Evolutionary conservation across 2,329 filamentous ascomycete species (phyloP), one percentile per base, ranked within the genome.

Genomic region (Pseudogymnoascus verrucosus): DNA sequence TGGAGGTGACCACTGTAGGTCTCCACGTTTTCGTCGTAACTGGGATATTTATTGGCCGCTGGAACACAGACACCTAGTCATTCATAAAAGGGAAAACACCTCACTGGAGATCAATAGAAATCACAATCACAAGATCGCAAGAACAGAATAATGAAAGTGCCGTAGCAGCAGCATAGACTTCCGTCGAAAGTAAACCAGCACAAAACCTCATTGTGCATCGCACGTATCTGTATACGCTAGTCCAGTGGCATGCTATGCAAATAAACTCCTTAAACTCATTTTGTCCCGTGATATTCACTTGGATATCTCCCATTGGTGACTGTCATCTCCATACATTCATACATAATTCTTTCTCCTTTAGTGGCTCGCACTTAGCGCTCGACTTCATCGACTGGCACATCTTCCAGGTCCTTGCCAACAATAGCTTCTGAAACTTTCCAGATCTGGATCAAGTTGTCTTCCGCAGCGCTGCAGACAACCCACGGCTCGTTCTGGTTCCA

Each of bases 401-500:
- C 89, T 40, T 86, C 85, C 67, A 90, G 80, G 72, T 93, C 89
- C 70, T 87, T 89, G 67, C 87, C 88, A 37, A 93, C 89, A 73
- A 95, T 93, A 1, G 89, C 85, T 71, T 91, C 88, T 3, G 90
- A 87, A 21, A 92, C 89, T 77, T 91, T 93, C 90, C 90, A 98
- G 69, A 97, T 90, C 77, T 99, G 95, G 67, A 99, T 84, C 68
- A 98, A 81, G 73, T 99, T 99, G 78, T 99, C 95, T 74, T 99
- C 96, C 0, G 93, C 95, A 14, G 95, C 93, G 66, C 90, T 96
- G 75, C 92, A 93, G 69, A 99, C 90, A 63, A 97, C 85, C 96
- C 96, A 99, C 4, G 93, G 93, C 71, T 97, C 92, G 74, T 96
- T 96, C 69, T 87, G 86, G 76, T 99, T 99, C 93, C 93, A 99